These are phyloP conservation scores for Effrenium voratum DNA, from an alignment of 73 alveolate genomes.

Conservation along the genomic window DNA sequence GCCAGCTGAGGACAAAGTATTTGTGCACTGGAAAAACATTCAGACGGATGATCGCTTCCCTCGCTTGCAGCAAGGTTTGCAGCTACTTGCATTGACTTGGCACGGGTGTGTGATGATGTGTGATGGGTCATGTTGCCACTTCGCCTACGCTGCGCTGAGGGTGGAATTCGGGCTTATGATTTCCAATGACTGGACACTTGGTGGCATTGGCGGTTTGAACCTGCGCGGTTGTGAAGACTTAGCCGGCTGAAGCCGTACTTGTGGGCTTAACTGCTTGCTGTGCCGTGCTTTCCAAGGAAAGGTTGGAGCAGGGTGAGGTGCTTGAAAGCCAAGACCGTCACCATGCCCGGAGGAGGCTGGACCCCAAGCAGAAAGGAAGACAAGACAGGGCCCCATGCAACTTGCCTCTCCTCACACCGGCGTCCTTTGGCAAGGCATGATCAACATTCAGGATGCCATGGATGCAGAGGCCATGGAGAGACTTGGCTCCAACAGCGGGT, in stretches of 20 bases:
- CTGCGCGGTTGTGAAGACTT: too few relatives aligned
- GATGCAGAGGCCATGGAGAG: conserved; percentile 86
- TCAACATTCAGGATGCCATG: conserved; percentile 93
- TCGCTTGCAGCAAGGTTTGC: conserved; percentile 91
- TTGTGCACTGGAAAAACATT: conserved; percentile 80
- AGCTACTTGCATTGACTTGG: background rate
- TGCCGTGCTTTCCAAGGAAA: conserved; percentile 9
- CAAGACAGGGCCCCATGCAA: background rate
- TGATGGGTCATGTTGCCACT: too few relatives aligned
- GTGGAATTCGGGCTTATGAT: conserved; percentile 72
- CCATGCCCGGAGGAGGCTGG: conserved; percentile 89
- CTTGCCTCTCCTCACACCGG: background rate
- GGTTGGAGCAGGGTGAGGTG: conserved; percentile 90
- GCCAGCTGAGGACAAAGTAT: conserved; percentile 67
- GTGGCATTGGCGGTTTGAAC: too few relatives aligned
- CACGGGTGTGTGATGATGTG: too few relatives aligned
- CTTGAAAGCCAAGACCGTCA: conserved; percentile 67
- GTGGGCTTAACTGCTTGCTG: background rate
- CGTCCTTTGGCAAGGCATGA: conserved; percentile 53
- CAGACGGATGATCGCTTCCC: conserved; percentile 91
- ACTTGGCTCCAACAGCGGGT: background rate
- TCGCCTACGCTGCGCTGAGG: conserved; percentile 25
- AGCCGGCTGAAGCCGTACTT: too few relatives aligned
- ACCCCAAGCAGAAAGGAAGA: background rate
- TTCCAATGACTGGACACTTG: conserved; percentile 72